A percentile compares a stretch with the other conserved stretches of the same genome.
Evolutionary conservation across 2,329 filamentous ascomycete species (phyloP).

Genomic region (Rutstroemia sp.): DNA sequence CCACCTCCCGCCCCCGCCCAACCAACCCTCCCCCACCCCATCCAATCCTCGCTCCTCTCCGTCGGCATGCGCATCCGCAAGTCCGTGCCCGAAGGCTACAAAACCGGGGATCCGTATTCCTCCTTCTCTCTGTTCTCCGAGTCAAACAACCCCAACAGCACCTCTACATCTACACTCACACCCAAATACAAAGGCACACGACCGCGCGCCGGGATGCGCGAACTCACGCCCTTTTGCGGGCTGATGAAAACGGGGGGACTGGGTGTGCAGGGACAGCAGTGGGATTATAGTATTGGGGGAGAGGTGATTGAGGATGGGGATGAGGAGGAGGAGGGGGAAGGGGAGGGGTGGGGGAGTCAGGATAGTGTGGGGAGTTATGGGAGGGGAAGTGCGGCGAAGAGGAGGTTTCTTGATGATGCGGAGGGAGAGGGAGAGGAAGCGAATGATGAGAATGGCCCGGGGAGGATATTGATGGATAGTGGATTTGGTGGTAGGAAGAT

Average conservation of each 20-base stretch:
- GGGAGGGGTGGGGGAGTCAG: constrained; percentile 26
- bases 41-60: constrained; percentile 78
- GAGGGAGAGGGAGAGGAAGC: constrained; percentile 5
- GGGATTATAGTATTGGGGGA: constrained; percentile 10
- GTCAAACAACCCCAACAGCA: neutral
- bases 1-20: constrained; percentile 32
- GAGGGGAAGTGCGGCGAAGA: constrained; percentile 15
- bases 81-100: constrained; percentile 88
- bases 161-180: constrained; percentile 1
- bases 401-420: constrained; percentile 21
- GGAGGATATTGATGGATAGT: constrained; percentile 14
- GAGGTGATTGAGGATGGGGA: constrained; percentile 32
- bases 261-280: constrained; percentile 37
- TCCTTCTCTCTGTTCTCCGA: constrained; percentile 48
- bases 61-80: constrained; percentile 96
- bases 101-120: constrained; percentile 51
- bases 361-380: constrained; percentile 11
- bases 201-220: constrained; percentile 34
- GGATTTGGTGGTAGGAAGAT: constrained; percentile 21
- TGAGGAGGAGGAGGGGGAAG: constrained; percentile 27
- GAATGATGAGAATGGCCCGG: constrained; percentile 3
- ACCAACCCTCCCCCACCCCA: constrained; percentile 35
- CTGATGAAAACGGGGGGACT: constrained; percentile 68
- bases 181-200: constrained; percentile 17
- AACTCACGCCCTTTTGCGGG: constrained; percentile 75